Base-by-base conservation (phyloP, 177 flowering plant species). In the Vitis hybrid region DNA sequence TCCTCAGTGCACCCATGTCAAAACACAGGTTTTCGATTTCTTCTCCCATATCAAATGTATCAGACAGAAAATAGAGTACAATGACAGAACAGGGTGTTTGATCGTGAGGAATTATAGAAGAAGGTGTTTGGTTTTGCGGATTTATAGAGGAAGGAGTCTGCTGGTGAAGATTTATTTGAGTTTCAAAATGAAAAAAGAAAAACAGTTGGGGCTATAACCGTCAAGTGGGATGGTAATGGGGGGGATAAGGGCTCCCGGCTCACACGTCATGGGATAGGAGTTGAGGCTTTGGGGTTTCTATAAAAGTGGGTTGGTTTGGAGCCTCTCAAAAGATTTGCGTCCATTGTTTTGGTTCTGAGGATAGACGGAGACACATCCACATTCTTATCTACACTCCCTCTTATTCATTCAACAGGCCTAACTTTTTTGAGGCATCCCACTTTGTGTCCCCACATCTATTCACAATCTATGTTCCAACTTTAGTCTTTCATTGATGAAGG, bases 1-100 rank as follows among this genome's bases (percentile, higher is more conserved):
- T 67, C 60, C 70, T 48, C 3, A 85, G 67, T 0, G 77, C 57
- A 45, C 71, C 77, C 88, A 84, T 82, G 78, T 87, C 79, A 53
- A 85, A 85, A 3, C 11, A 69, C 55, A 51, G 39, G 56, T 53
- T 68, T 13, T 76, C 74, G 16, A 15, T 48, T 74, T 67, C 71
- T 18, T 76, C 72, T 18, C 76, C 84, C 87, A 79, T 83, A 3
- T 65, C 56, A 10, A 29, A 29, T 45, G 15, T 31, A 26, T 22
- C 53, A 62, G n/a, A 65, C 45, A 64, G 60, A 22, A 52, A 69
- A 57, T 45, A 68, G 62, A 13, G n/a, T 15, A 13, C 3, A 11
- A 52, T 49, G 61, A 29, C 19, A 16, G 29, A 33, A 39, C 45
- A 33, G 7, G 26, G 1, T 33, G 45, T 33, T 33, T 33, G 7